phyloP scores from a whole-genome alignment of 1,284 basidiomycete species.

The Cutaneotrichosporon cyanovorans region DNA sequence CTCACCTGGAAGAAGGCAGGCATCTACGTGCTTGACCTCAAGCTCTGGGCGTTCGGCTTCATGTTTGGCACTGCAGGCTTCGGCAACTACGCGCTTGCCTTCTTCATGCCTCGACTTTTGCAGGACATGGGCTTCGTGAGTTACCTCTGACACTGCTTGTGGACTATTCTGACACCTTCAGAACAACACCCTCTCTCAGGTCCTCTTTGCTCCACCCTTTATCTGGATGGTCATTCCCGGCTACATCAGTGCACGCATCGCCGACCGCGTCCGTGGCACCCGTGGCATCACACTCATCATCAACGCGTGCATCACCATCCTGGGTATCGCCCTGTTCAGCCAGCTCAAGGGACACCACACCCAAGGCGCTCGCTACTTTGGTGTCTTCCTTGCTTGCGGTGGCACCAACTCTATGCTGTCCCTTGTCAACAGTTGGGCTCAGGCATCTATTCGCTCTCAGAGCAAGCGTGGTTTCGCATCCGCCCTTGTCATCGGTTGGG shows the following conservation, averaged over 20 bases:
- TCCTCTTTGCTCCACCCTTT: constrained; percentile 45
- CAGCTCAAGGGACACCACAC: constrained; percentile 3
- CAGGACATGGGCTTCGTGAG: constrained; percentile 42
- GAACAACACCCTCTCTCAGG: constrained; percentile 25
- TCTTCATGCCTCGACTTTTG: constrained; percentile 48
- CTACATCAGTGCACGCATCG: constrained; percentile 35
- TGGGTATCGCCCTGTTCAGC: constrained; percentile 12
- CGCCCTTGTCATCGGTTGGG: constrained; percentile 13
- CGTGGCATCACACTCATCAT: constrained; percentile 6
- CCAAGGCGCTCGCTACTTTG: constrained; percentile 11
- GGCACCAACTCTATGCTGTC: constrained; percentile 36
- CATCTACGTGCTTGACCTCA: constrained; percentile 41
- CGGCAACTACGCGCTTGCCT: constrained; percentile 21
- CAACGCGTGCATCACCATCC: constrained; percentile 7
- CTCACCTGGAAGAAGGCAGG: constrained; percentile 38
- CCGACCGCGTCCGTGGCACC: constrained; percentile 31
- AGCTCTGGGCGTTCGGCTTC: constrained; percentile 47
- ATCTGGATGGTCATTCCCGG: constrained; percentile 37
- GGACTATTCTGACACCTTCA: too few relatives aligned
- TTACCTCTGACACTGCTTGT: too few relatives aligned
- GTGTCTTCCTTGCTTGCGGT: constrained; percentile 29
- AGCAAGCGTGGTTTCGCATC: constrained; percentile 38
- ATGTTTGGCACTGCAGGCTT: constrained; percentile 36
- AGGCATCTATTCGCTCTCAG: constrained; percentile 46
- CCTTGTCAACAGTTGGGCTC: constrained; percentile 35